A percentile compares a stretch with the other conserved stretches of the same genome.
Conservation (phyloP, 2,329 filamentous ascomycete species). For the Alternaria rosae region DNA sequence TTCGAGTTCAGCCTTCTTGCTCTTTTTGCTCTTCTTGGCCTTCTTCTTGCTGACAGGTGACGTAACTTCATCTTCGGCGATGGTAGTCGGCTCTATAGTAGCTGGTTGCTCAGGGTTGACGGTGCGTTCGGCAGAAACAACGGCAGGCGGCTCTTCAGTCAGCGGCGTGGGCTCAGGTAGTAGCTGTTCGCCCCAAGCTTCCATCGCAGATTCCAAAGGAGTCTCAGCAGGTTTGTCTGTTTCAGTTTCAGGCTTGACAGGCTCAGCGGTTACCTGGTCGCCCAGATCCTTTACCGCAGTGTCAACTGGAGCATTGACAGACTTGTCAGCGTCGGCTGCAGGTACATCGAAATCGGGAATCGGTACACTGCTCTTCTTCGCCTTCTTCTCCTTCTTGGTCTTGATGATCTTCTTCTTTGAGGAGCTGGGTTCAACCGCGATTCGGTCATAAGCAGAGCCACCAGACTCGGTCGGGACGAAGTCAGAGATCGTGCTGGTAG, state of each 20-base stretch:
- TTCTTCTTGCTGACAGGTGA: constrained; percentile 31
- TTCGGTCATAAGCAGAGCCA: constrained; percentile 12
- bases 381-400: constrained; percentile 36
- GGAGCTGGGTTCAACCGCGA: constrained; percentile 13
- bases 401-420: constrained; percentile 37
- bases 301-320: background rate
- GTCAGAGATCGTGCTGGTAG: background rate
- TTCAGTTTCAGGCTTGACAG: background rate
- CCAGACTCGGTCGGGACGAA: constrained; percentile 5
- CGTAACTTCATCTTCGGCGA: constrained; percentile 6
- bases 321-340: background rate
- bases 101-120: background rate
- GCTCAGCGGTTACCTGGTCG: background rate
- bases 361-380: constrained; percentile 24
- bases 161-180: background rate
- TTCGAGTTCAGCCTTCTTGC: constrained; percentile 34
- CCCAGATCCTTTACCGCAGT: background rate
- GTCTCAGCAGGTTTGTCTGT: background rate
- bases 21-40: constrained; percentile 41
- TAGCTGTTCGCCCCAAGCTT: constrained; percentile 14
- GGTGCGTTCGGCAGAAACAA: background rate
- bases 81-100: background rate
- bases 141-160: background rate
- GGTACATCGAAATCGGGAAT: constrained; percentile 10
- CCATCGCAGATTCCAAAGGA: constrained; percentile 2